These are phyloP conservation scores for Eutrema yunnanense DNA, from an alignment of 345 rosid genomes.

Conservation along the genomic window DNA sequence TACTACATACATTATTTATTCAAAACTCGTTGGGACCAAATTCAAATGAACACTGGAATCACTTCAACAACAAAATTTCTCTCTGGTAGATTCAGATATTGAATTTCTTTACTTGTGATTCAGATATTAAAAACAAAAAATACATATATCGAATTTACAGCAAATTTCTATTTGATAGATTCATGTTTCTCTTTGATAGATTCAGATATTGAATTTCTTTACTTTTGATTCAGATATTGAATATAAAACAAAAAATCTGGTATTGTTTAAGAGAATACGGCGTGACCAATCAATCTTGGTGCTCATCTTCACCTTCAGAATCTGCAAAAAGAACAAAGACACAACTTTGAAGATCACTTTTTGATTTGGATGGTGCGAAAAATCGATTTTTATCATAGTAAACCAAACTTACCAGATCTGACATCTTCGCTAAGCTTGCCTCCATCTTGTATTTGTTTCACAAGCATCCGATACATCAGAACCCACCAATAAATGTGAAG, in stretches of 20 bases:
- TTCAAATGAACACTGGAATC: no score
- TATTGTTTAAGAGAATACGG: not conserved
- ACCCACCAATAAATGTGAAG: slow-evolving; percentile 75
- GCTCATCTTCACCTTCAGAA: slow-evolving; percentile 78
- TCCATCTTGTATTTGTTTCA: slow-evolving; percentile 45
- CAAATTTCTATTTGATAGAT: no score
- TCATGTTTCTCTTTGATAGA: no score
- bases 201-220: no score
- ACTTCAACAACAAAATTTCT: no score
- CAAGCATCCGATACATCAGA: slow-evolving; percentile 57
- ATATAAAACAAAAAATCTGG: not conserved
- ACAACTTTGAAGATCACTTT: not conserved
- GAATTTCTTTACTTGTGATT: no score
- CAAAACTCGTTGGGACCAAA: no score
- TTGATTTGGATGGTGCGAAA: not conserved
- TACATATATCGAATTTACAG: no score
- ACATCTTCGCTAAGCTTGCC: slow-evolving; percentile 67
- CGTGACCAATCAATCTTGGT: slow-evolving; percentile 50
- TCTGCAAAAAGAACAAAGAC: slow-evolving; percentile 36
- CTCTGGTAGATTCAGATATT: no score
- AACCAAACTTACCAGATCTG: slow-evolving; percentile 51
- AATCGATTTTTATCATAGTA: not conserved
- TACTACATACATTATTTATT: no score
- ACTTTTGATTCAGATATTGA: no score
- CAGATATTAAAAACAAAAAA: not conserved